phyloP scores from a whole-genome alignment of 371 early-diverging fungal genomes.

The Actinomortierella ambigua region DNA sequence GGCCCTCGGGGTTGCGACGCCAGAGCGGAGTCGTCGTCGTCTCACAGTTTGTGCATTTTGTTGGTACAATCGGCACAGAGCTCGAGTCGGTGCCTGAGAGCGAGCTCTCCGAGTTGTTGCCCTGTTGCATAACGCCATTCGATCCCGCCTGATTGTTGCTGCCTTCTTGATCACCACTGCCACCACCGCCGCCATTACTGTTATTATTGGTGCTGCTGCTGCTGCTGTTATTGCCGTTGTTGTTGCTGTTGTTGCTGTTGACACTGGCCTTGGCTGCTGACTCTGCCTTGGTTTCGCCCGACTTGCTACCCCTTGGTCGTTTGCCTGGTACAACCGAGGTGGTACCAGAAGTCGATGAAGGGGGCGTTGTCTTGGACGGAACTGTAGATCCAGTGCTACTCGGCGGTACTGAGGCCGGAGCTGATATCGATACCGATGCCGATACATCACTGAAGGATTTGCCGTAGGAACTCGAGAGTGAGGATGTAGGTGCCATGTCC shows the following conservation, averaged over 20 bases:
- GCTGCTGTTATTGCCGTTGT: neutral
- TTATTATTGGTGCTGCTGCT: neutral
- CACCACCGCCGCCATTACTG: neutral
- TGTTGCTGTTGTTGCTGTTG: slow-evolving; percentile 9
- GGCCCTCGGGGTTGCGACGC: slow-evolving; percentile 85
- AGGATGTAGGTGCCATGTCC: slow-evolving; percentile 6
- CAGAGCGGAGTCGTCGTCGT: slow-evolving; percentile 95
- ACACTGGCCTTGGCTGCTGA: slow-evolving; percentile 17
- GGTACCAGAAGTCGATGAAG: too few species aligned
- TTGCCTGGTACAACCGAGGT: slow-evolving; percentile 43
- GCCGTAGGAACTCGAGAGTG: too few species aligned
- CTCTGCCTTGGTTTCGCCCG: slow-evolving; percentile 27
- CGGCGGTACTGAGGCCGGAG: too few species aligned
- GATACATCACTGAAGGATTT: too few species aligned
- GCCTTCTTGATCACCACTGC: slow-evolving; percentile 21
- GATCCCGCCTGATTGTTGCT: slow-evolving; percentile 11
- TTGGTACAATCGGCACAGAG: slow-evolving; percentile 43
- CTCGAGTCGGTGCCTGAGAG: slow-evolving; percentile 13
- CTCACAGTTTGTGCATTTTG: slow-evolving; percentile 87
- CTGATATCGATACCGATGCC: too few species aligned
- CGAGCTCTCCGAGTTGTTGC: slow-evolving; percentile 25
- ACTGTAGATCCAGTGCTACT: too few species aligned
- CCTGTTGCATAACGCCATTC: slow-evolving; percentile 20
- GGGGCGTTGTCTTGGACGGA: too few species aligned
- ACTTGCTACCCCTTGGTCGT: slow-evolving; percentile 29